Evolutionary conservation across 306 rosid species (phyloP), one percentile per base, ranked within the genome.

Genomic region (Dalbergia oliveri): DNA sequence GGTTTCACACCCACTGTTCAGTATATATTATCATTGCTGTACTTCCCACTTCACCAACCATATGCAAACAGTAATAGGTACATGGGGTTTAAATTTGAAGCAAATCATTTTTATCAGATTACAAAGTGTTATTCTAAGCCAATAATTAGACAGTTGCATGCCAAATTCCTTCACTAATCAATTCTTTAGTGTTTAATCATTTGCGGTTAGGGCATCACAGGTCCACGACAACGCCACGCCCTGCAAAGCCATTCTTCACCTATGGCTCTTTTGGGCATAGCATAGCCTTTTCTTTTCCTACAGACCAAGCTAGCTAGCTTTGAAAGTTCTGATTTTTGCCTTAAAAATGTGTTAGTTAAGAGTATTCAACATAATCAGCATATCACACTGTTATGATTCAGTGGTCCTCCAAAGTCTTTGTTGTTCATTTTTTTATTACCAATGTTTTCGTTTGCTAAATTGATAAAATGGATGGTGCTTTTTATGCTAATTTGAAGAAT

Each of bases 331-430:
- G 4, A 31, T 69, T 59, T 45, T 63, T 15, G 21, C 70, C 68
- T 72, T 35, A 62, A 80, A 83, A 78, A 85, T 79, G n/a, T 79
- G 74, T 75, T 88, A 78, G 79, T 84, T 86, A 74, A 78, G 83
- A 72, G 67, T 83, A 77, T 69, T 69, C 90, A 84, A 80, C 86
- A 87, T 89, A 84, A 87, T 94, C 69, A 88, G 70, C 91, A 92
- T 81, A 84, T 87, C 88, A 84, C 81, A 92, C 88, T 90, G 88
- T 87, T 92, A 83, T 86, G 94, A 94, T 91, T 90, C 83, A 81
- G 89, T 81, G 93, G 97, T 80, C 96, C 97, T 89, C 70, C 62
- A 39, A 80, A 78, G 71, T 72, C 39, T 49, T 34, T 78, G 37
- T 67, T 68, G 49, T 35, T 62, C 16, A 65, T 41, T 54, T 63